Evolutionary conservation across 2,329 filamentous ascomycete species (phyloP), one percentile per base, ranked within the genome.

Genomic region (Fusarium hostae): DNA sequence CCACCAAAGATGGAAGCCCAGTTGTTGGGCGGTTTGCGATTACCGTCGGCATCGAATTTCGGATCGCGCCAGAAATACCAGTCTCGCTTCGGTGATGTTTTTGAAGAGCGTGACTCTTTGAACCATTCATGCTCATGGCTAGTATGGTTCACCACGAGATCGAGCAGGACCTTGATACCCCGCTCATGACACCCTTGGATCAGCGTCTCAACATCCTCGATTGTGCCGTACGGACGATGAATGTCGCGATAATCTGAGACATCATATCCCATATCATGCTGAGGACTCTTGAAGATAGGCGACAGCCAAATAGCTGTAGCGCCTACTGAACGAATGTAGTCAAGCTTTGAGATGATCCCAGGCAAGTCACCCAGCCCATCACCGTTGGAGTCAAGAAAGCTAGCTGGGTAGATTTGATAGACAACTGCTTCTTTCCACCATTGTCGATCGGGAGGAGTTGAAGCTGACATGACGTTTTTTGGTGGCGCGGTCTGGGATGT

Each of bases 231-330:
- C 9, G 85, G 86, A 2, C 41, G 51, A 18, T 78, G 68, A 8
- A 78, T 78, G 30, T 74, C 71, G 6, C 74, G 63, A 66, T 92
- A 92, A 76, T 92, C 86, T 1, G 85, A 85, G 43, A 91, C 86
- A 72, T 91, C 90, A 75, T 91, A 91, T 5, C 89, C 90, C 88
- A 91, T 89, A 59, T 91, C 90, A 44, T 86, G 78, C 66, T 88
- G 86, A 0, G 88, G 88, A 35, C 73, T 75, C 26, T 80, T 75
- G 45, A 75, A 80, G 44, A 78, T 78, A 4, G 76, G 76, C 0
- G 76, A 77, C 0, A 77, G 20, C 75, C 75, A 77, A 26, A 77
- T 73, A 6, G 71, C 66, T 1, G 57, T 63, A 1, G 66, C 72
- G 9, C 74, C 72, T 1, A 76, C 50, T 2, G 65, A 77, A 20